Evolutionary conservation across 1,284 basidiomycete genomes (phyloP).

Genomic region (Mycena sp.): DNA sequence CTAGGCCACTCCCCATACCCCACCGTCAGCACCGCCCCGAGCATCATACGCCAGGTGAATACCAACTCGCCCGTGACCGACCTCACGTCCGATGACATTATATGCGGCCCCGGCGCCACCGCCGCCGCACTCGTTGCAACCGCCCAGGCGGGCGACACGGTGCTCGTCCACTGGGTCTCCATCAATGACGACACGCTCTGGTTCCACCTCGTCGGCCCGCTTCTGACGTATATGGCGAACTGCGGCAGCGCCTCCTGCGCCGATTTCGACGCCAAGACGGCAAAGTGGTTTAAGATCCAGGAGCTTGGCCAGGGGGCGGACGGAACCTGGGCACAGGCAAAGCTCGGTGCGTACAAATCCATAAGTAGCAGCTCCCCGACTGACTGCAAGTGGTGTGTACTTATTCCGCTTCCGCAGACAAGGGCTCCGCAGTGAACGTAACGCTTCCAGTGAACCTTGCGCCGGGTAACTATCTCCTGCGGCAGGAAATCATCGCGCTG

Average conservation of each 20-base stretch:
- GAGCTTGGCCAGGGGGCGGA: conserved; percentile 51
- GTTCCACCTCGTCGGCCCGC: conserved; percentile 13
- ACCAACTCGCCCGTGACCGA: conserved; percentile 6
- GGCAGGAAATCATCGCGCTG: conserved; percentile 60
- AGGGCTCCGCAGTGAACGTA: conserved; percentile 62
- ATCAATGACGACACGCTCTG: not conserved
- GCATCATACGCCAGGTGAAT: conserved; percentile 1
- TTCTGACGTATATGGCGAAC: conserved; percentile 8
- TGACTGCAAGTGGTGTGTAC: not conserved
- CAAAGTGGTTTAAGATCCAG: conserved; percentile 64
- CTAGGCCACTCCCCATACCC: not conserved
- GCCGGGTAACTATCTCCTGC: conserved; percentile 59
- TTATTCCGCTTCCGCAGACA: conserved; percentile 27
- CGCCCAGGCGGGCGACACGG: not conserved
- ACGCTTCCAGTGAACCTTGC: conserved; percentile 58
- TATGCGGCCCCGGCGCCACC: not conserved
- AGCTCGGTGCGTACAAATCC: conserved; percentile 44
- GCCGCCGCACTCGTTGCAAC: not conserved
- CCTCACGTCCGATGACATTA: not conserved
- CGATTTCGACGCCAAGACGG: conserved; percentile 51
- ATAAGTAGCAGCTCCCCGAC: not conserved
- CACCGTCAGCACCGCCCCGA: not conserved
- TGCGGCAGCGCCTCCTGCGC: conserved; percentile 1
- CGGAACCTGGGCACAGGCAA: conserved; percentile 56
- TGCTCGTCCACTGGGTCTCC: not conserved